Base-by-base conservation (phyloP, 441 rosid genomes). In the Flueggea neowawraea region DNA sequence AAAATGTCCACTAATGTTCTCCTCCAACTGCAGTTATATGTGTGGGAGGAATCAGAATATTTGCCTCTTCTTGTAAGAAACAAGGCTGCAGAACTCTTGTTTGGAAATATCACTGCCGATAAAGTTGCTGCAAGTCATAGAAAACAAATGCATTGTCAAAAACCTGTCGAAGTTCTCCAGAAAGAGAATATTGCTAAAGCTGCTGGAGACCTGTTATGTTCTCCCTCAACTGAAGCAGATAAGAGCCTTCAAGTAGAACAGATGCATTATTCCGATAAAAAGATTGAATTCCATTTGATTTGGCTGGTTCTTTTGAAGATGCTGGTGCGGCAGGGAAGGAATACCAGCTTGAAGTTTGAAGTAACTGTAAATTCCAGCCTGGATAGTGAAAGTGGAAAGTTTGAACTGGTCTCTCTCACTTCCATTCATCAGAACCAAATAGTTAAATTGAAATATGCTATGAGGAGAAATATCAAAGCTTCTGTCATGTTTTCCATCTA, bases 71-170 rank as follows among this genome's bases (percentile, higher is more conserved):
- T 78, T 4, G 75, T 82, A 31, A 78, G 71, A 66, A 83, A 84
- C 84, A 72, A 75, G 55, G 87, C 87, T 9, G 89, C 89, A 0
- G 87, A 83, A 67, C 54, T 78, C 50, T 66, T 84, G 73, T 84
- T 84, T 13, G 89, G 85, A 53, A 80, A 75, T 74, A 73, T 82
- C 63, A 75, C 60, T 52, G 89, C 91, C 4, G 83, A 81, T 57
- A 75, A 67, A 68, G 81, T 78, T n/a, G 52, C 73, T 51, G 55
- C 41, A 2, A 41, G 76, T 66, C 57, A 62, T 17, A 61, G 17
- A 65, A 67, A 47, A 47, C 55, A 60, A 41, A 61, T 14, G 12
- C 55, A 12, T 43, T 32, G 39, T 15, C 43, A 43, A 6, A 68
- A 58, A 62, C 7, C 62, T 31, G 14, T 6, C 28, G 14, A 36